phyloP scores from a whole-genome alignment of 176 grass and related monocot species.

The Carex myosuroides region DNA sequence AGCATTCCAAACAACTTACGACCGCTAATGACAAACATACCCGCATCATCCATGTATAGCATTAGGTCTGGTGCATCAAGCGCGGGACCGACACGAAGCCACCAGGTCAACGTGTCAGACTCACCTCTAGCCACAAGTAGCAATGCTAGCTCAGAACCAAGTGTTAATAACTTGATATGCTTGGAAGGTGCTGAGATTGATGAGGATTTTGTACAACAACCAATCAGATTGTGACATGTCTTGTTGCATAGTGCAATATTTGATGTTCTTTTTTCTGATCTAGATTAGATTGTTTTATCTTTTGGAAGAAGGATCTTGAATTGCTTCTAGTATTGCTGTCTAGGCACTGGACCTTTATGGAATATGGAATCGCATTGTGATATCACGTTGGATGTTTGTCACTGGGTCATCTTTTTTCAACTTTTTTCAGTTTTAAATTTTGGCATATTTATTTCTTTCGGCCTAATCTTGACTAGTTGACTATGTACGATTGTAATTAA shows the following conservation, averaged over 20 bases:
- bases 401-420: background rate
- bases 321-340: background rate
- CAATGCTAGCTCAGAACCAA: conserved; percentile 85
- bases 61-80: conserved; percentile 39
- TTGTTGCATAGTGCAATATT: background rate
- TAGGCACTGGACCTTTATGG: conserved; percentile 7
- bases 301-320: conserved; percentile 12
- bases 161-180: conserved; percentile 72
- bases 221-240: conserved; percentile 22
- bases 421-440: background rate
- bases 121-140: conserved; percentile 91
- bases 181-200: conserved; percentile 66
- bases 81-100: conserved; percentile 47
- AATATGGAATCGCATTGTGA: background rate
- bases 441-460: background rate
- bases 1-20: conserved; percentile 85
- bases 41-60: conserved; percentile 86
- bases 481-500: background rate
- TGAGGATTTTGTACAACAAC: conserved; percentile 47
- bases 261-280: conserved; percentile 4
- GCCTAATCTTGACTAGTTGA: background rate
- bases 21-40: conserved; percentile 80
- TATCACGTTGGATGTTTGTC: background rate
- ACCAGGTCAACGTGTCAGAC: conserved; percentile 50
- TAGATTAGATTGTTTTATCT: conserved; percentile 13